Evolutionary conservation across 805 yeast species (phyloP), one percentile per base, ranked within the genome.

Genomic region (Schizosaccharomyces lindneri): DNA sequence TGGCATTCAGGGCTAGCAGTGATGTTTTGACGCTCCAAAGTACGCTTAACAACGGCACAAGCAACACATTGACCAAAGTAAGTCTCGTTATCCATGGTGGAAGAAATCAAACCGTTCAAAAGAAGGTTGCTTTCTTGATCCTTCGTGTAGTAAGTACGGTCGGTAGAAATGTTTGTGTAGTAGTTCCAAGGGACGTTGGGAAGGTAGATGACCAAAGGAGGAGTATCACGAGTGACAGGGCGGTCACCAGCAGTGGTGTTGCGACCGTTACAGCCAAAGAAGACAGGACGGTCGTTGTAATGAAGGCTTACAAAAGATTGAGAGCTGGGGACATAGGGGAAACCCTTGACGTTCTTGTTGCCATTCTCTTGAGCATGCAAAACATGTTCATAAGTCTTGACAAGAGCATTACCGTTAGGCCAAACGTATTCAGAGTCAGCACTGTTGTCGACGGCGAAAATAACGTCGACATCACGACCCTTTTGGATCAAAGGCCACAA

Each of bases 11-110:
- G 81, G 19, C 80, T 73, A 19, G 63, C 68, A 17, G 75, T 71
- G 66, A 83, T 81, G 41, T 81, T 81, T 43, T 75, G 71, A 69
- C 88, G 77, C 72, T 86, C 93, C 68, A 83, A 82, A 55, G 83
- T 79, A 70, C 95, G 80, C 73, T 86, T 82, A 63, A 86, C 76
- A 59, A 87, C 78, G 13, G 94, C 95, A 75, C 95, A 87, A 2
- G 85, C 85, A 60, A 87, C 77, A 74, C 95, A 87, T 5, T 81
- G 78, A 55, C 79, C 73, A 82, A 85, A 87, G 55, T 84, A 81
- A 29, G 57, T 51, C 15, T 51, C 36, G 69, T 85, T 86, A 63
- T 76, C 75, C 68, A 83, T 77, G 0, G 89, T 75, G 13, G 83
- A 78, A 15, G 79, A 76, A 66, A 85, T 87, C 68, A 80, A 84